phyloP scores from a whole-genome alignment of 495 filamentous ascomycete genomes.

The Aspergillus taichungensis region DNA sequence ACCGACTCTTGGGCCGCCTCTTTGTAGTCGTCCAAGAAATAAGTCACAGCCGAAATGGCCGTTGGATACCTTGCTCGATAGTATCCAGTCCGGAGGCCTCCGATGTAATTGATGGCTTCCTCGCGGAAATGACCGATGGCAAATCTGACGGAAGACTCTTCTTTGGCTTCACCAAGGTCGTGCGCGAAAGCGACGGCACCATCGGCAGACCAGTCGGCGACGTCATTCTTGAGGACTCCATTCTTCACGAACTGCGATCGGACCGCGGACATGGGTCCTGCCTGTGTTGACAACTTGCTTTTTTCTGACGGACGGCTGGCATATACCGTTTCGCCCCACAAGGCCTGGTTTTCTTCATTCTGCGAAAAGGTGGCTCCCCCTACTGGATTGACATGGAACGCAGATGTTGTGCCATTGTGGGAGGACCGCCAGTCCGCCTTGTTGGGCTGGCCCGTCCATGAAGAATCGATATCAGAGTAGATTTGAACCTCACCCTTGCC shows the following conservation, averaged over 20 bases:
- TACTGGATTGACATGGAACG: constrained; percentile 21
- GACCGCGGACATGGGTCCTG: constrained; percentile 16
- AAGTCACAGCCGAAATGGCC: constrained; percentile 17
- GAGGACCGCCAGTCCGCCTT: constrained; percentile 19
- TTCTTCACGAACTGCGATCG: constrained; percentile 22
- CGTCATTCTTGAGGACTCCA: constrained; percentile 16
- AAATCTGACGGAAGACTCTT: constrained; percentile 26
- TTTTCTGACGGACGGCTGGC: constrained; percentile 20
- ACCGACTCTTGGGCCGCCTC: constrained; percentile 22
- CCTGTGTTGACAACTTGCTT: constrained; percentile 13
- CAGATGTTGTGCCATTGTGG: constrained; percentile 14
- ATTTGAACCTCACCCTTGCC: constrained; percentile 26
- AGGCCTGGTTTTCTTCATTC: constrained; percentile 22
- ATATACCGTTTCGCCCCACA: constrained; percentile 36
- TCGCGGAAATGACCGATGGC: constrained; percentile 34
- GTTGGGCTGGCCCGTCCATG: constrained; percentile 31
- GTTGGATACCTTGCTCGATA: constrained; percentile 22
- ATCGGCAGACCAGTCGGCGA: constrained; percentile 17
- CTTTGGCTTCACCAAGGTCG: constrained; percentile 23
- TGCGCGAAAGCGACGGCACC: constrained; percentile 29
- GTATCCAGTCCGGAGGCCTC: constrained; percentile 28
- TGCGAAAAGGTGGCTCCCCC: constrained; percentile 20
- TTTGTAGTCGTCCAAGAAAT: constrained; percentile 34
- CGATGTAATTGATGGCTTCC: constrained; percentile 33
- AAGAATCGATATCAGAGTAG: constrained; percentile 34